A percentile compares a stretch with the other conserved stretches of the same genome.
phyloP scores from a whole-genome alignment of 148 eudicot species.

The Oxyria digyna region DNA sequence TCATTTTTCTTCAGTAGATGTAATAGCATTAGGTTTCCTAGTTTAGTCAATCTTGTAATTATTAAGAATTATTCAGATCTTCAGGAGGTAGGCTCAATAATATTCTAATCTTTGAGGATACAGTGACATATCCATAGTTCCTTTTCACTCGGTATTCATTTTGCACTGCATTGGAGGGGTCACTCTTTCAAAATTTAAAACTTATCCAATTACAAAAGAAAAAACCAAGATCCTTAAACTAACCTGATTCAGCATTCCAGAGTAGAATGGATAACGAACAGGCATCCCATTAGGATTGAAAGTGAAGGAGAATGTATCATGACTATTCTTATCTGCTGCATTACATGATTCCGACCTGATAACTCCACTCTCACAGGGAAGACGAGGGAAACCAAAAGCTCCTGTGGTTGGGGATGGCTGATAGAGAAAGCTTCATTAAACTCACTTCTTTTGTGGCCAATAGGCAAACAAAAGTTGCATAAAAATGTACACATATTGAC shows the following conservation, averaged over 20 bases:
- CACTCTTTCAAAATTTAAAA: not conserved
- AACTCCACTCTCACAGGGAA: conserved; percentile 20
- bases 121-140: not conserved
- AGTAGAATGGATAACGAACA: conserved; percentile 14
- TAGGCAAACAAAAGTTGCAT: not conserved
- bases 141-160: not conserved
- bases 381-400: conserved; percentile 21
- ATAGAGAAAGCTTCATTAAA: not conserved
- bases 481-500: not conserved
- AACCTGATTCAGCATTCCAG: conserved; percentile 28
- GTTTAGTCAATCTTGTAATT: not conserved
- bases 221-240: not conserved
- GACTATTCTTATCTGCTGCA: conserved; percentile 19
- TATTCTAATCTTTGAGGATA: not conserved
- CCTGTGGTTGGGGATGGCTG: conserved; percentile 66
- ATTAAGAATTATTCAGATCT: not conserved
- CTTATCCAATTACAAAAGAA: not conserved
- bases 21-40: not conserved
- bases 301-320: conserved; percentile 19
- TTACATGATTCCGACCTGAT: conserved; percentile 18
- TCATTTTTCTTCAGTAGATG: not conserved
- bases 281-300: conserved; percentile 16
- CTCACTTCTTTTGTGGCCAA: not conserved
- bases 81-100: not conserved
- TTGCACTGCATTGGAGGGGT: not conserved